These are phyloP conservation scores for Aspergillus hancockii DNA, from an alignment of 495 filamentous ascomycete genomes.

Conservation along the genomic window DNA sequence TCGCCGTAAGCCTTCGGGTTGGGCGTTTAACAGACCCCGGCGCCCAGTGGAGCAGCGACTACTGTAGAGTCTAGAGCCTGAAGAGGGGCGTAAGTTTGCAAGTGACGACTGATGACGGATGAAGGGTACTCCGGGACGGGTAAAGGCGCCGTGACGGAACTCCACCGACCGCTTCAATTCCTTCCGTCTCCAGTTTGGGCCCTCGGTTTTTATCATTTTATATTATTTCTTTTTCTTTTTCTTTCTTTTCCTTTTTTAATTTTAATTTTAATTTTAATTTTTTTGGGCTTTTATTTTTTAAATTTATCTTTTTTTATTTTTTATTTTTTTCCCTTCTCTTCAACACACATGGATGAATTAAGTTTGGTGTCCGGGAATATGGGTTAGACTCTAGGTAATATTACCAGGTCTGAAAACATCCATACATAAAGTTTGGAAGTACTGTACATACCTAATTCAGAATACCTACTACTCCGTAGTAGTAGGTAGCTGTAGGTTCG, in stretches of 20 bases:
- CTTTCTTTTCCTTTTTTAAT: background rate
- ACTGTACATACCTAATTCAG: background rate
- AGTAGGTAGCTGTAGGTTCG: background rate
- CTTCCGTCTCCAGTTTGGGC: slow-evolving; percentile 24
- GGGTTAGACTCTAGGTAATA: background rate
- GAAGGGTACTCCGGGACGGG: slow-evolving; percentile 30
- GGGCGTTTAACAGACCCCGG: slow-evolving; percentile 27
- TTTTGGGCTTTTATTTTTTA: background rate
- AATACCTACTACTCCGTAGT: background rate
- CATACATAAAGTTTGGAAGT: background rate
- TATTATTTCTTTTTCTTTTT: background rate
- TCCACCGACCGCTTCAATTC: slow-evolving; percentile 24
- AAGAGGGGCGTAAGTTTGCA: slow-evolving; percentile 24
- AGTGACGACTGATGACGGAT: slow-evolving; percentile 26
- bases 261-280: background rate
- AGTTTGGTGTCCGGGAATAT: background rate
- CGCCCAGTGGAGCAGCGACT: slow-evolving; percentile 19
- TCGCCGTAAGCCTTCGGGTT: slow-evolving; percentile 22
- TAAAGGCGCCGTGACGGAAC: slow-evolving; percentile 32
- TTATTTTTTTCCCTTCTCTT: background rate
- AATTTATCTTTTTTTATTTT: slow-evolving; percentile 1
- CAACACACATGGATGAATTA: background rate
- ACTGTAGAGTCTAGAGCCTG: slow-evolving; percentile 24
- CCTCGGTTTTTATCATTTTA: slow-evolving; percentile 4
- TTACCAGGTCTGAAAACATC: background rate